Conservation (phyloP, 1,284 basidiomycete genomes). For the Apiotrichum domesticum region DNA sequence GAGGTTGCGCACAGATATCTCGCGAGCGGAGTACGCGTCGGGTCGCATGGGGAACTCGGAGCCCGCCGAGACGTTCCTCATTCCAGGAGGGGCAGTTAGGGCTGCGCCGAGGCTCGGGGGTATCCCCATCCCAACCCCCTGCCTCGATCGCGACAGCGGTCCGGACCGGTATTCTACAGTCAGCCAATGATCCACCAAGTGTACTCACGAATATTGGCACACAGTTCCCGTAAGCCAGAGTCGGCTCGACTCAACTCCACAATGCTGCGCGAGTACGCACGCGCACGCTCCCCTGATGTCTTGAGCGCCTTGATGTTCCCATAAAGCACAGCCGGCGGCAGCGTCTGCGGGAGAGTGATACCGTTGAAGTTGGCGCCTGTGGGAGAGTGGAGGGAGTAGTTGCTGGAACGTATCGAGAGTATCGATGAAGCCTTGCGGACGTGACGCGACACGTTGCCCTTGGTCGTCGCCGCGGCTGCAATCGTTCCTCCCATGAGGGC, state of each 20-base stretch:
- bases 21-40: constrained; percentile 41
- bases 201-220: constrained; percentile 56
- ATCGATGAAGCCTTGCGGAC: constrained; percentile 27
- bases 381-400: constrained; percentile 24
- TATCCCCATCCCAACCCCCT: neutral
- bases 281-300: constrained; percentile 64
- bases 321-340: constrained; percentile 69
- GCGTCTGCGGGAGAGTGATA: constrained; percentile 41
- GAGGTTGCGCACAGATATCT: constrained; percentile 36
- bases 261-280: constrained; percentile 72
- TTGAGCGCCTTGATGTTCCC: constrained; percentile 60
- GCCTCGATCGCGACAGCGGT: neutral
- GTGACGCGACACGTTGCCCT: constrained; percentile 6
- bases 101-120: neutral
- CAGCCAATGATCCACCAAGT: neutral
- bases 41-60: constrained; percentile 45
- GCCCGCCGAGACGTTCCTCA: constrained; percentile 35
- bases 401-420: constrained; percentile 22
- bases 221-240: constrained; percentile 73
- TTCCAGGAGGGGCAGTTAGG: neutral
- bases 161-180: constrained; percentile 5
- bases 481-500: neutral
- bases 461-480: neutral
- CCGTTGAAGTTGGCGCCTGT: constrained; percentile 10
- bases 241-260: constrained; percentile 72